These are phyloP conservation scores for Fusarium anguioides DNA, from an alignment of 2,329 filamentous ascomycete species.

Conservation along the genomic window DNA sequence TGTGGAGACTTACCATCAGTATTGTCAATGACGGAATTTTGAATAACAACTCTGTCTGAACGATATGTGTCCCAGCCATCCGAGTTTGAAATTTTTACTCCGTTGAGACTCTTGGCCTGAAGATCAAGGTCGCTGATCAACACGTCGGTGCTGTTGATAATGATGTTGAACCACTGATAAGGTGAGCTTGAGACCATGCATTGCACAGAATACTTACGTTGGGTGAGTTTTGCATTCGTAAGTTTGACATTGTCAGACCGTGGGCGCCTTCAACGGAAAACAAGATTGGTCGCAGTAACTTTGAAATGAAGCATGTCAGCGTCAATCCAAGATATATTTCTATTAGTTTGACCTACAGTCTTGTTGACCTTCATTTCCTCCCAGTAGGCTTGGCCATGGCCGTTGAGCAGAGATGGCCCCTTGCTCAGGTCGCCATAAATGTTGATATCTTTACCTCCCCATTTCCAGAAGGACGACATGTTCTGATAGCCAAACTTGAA, in stretches of 20 bases:
- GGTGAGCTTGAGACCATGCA: neutral
- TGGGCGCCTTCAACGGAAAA: constrained; percentile 48
- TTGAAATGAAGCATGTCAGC: neutral
- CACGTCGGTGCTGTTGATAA: constrained; percentile 73
- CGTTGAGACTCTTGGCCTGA: constrained; percentile 52
- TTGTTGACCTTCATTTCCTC: constrained; percentile 34
- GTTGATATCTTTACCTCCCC: constrained; percentile 60
- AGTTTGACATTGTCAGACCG: constrained; percentile 66
- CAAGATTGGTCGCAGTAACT: constrained; percentile 42
- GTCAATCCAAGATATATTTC: neutral
- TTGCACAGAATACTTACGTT: constrained; percentile 26
- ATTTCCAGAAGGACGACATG: constrained; percentile 57
- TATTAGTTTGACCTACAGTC: constrained; percentile 61
- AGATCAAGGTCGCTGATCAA: constrained; percentile 73
- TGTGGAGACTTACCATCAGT: constrained; percentile 31
- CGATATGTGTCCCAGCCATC: constrained; percentile 75
- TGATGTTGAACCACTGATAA: constrained; percentile 61
- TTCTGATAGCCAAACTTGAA: constrained; percentile 76
- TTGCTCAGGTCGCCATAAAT: constrained; percentile 74
- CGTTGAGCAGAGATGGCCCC: constrained; percentile 73
- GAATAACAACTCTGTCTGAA: constrained; percentile 70
- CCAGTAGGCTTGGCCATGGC: constrained; percentile 42
- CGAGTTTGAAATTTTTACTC: constrained; percentile 61
- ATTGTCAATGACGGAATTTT: constrained; percentile 67
- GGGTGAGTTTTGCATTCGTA: constrained; percentile 69